Evolutionary conservation across 176 grass and related monocot genomes (phyloP).

Genomic region (Saccharum spontaneum): DNA sequence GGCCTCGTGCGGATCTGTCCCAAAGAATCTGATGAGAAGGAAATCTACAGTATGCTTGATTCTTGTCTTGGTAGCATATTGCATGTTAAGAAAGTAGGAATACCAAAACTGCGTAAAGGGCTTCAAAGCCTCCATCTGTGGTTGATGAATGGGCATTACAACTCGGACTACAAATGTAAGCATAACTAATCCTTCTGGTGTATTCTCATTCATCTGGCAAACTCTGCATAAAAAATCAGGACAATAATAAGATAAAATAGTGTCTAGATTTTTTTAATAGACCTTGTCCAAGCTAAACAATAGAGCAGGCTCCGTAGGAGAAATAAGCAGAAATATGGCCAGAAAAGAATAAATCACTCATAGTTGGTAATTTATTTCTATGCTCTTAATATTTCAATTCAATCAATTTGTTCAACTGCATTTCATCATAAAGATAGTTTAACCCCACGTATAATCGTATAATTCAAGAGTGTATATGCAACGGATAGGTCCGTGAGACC

Average conservation of each 20-base stretch:
- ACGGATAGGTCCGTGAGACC: background rate
- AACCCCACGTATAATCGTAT: background rate
- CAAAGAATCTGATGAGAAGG: background rate
- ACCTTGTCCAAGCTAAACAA: background rate
- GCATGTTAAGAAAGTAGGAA: background rate
- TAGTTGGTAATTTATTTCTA: background rate
- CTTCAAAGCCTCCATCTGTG: background rate
- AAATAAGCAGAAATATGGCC: background rate
- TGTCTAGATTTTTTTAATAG: background rate
- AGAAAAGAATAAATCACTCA: background rate
- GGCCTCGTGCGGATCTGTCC: background rate
- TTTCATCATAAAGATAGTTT: background rate
- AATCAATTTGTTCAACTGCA: background rate
- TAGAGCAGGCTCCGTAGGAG: background rate
- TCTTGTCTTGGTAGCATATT: background rate
- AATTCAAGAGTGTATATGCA: background rate
- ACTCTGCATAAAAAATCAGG: conserved; percentile 24
- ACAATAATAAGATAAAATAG: background rate
- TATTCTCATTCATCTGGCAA: conserved; percentile 25
- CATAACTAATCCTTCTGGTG: background rate
- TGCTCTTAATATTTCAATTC: background rate
- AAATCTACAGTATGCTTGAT: background rate
- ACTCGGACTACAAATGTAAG: conserved; percentile 1
- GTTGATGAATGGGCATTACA: background rate
- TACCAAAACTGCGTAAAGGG: background rate